phyloP scores from a whole-genome alignment of 257 asterid genomes.

The Gentiana dahurica region DNA sequence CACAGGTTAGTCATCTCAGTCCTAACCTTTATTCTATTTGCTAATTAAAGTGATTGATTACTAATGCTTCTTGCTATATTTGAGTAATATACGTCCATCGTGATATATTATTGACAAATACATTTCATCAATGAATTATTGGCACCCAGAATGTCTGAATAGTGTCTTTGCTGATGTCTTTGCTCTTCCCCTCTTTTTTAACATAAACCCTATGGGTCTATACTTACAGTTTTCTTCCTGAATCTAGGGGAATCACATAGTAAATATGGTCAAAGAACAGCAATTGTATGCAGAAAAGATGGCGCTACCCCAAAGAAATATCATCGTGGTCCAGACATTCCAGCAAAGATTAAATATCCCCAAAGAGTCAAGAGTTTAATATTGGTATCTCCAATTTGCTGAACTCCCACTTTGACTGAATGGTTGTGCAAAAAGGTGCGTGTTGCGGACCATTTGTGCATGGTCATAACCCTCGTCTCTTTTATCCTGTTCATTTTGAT shows the following conservation, averaged over 20 bases:
- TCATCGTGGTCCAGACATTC: slow-evolving; percentile 81
- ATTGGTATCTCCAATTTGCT: slow-evolving; percentile 91
- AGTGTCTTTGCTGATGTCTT: background rate
- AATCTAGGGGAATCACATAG: slow-evolving; percentile 80
- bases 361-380: slow-evolving; percentile 80
- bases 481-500: too few relatives aligned
- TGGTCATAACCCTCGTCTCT: too few relatives aligned
- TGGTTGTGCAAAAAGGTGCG: slow-evolving; percentile 90
- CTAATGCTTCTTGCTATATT: background rate
- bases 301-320: slow-evolving; percentile 71
- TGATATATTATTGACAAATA: background rate
- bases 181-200: background rate
- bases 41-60: background rate
- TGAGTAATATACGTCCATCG: too few relatives aligned
- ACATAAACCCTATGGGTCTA: too few relatives aligned
- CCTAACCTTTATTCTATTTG: background rate
- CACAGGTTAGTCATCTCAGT: slow-evolving; percentile 33
- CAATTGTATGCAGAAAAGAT: slow-evolving; percentile 61
- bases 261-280: slow-evolving; percentile 84
- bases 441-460: background rate
- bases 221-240: slow-evolving; percentile 9
- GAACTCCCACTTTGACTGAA: slow-evolving; percentile 93
- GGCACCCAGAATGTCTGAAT: too few relatives aligned
- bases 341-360: slow-evolving; percentile 65
- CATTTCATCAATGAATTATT: background rate